Percentiles rank a stretch among this genome's conserved stretches.
These are phyloP conservation scores for Hemisphaericaspora lyxosophila DNA, from an alignment of 1,139 yeast species.

Conservation along the genomic window DNA sequence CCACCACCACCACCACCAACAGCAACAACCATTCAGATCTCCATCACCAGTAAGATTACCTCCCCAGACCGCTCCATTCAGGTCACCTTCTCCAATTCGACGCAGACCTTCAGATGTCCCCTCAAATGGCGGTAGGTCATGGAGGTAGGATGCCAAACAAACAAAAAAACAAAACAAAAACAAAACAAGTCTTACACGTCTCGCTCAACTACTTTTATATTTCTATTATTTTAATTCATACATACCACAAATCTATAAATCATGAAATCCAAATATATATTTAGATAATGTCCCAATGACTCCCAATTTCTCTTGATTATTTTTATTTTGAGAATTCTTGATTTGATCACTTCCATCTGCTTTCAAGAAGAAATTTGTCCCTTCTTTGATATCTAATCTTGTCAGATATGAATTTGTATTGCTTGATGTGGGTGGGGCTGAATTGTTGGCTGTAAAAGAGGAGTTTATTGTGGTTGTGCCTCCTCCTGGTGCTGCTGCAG, in stretches of 20 bases:
- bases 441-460: neutral
- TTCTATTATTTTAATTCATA: too few relatives aligned
- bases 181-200: too few relatives aligned
- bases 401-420: conserved; percentile 17
- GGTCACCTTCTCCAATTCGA: conserved; percentile 11
- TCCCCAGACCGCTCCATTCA: conserved; percentile 6
- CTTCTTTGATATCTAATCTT: conserved; percentile 43
- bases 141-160: too few relatives aligned
- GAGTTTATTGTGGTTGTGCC: neutral
- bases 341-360: conserved; percentile 21
- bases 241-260: too few relatives aligned
- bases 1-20: neutral
- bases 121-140: too few relatives aligned
- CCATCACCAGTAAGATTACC: conserved; percentile 11
- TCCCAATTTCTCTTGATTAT: conserved; percentile 33
- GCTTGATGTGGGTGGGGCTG: conserved; percentile 2
- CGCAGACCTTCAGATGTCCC: conserved; percentile 6
- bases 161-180: too few relatives aligned
- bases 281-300: conserved; percentile 34
- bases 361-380: conserved; percentile 38
- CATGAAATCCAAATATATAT: conserved; percentile 48
- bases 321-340: conserved; percentile 18
- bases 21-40: conserved; percentile 6
- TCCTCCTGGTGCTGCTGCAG: conserved; percentile 4
- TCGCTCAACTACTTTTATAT: too few relatives aligned